Evolutionary conservation across 179 eudicot species (phyloP), one percentile per base, ranked within the genome.

Genomic region (Gypsophila paniculata): DNA sequence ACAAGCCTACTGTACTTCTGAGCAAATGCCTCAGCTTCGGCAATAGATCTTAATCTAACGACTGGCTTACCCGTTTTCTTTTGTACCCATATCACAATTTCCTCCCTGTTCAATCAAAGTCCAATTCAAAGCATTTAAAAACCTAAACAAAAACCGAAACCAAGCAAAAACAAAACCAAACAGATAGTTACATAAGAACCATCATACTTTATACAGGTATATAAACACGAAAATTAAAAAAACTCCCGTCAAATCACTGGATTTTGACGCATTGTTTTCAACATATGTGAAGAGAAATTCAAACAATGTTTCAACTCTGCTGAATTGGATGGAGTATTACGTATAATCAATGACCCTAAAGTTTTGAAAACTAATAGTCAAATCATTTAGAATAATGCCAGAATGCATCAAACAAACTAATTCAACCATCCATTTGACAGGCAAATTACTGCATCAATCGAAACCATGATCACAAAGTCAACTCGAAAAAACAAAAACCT

Each of bases 31-130:
- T 86, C 85, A 55, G 96, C 97, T 52, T 85, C 90, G 21, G 63
- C 42, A 32, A 79, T 88, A 13, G 96, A 86, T 63, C 39, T 74
- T 76, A 93, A 73, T 79, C 85, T 83, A 65, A 84, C 77, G 42
- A 93, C 88, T 68, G 98, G 96, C 19, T 73, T 80, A 29, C 98
- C 96, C 0, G 93, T 84, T 84, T 91, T 93, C 90, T 93, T 93
- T 72, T 87, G 85, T 54, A 83, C 82, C 98, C 98, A 93, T 60
- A 86, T 76, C 87, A 93, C 93, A 44, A 93, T 87, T 61, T 91
- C 96, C 85, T 89, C 88, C 86, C 98, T 93, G 75, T n/a, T 59
- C 22, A 61, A 61, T 66, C 51, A 25, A 25, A 73, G 2, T 36
- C 57, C 17, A 66, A 36, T 57, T 68, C 15, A 54, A 39, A 46